Conservation (phyloP, 345 rosid species). For the Pelargonium nanum region DNA sequence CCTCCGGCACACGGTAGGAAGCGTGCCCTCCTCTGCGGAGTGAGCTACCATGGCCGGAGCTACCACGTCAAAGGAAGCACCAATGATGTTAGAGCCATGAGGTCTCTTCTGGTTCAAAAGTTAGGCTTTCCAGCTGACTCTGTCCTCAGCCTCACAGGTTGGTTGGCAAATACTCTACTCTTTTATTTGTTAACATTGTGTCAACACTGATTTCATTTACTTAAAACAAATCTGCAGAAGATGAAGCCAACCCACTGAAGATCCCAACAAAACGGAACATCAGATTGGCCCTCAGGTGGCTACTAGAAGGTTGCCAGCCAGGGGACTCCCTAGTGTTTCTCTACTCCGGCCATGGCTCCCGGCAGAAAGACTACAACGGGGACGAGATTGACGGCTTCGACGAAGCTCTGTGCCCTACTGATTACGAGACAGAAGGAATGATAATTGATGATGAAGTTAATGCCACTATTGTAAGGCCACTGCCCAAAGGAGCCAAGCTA, state of each 20-base stretch:
- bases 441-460: slow-evolving; percentile 74
- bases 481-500: slow-evolving; percentile 54
- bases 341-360: slow-evolving; percentile 75
- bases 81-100: slow-evolving; percentile 51
- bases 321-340: slow-evolving; percentile 78
- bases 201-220: neutral
- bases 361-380: slow-evolving; percentile 31
- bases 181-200: neutral
- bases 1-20: slow-evolving; percentile 26
- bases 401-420: slow-evolving; percentile 63
- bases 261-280: slow-evolving; percentile 70
- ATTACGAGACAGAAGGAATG: slow-evolving; percentile 55
- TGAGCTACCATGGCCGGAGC: slow-evolving; percentile 32
- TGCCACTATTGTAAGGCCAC: slow-evolving; percentile 50
- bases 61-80: slow-evolving; percentile 37
- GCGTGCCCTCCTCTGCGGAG: slow-evolving; percentile 47
- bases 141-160: slow-evolving; percentile 32
- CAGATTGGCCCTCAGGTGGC: slow-evolving; percentile 54
- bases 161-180: neutral
- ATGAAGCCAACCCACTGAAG: slow-evolving; percentile 37
- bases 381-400: slow-evolving; percentile 70
- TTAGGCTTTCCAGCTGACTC: slow-evolving; percentile 38
- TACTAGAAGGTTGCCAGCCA: slow-evolving; percentile 51
- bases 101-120: slow-evolving; percentile 30
- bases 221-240: slow-evolving; percentile 33